phyloP scores from a whole-genome alignment of 2,329 filamentous ascomycete species.

The Fusarium compactum region DNA sequence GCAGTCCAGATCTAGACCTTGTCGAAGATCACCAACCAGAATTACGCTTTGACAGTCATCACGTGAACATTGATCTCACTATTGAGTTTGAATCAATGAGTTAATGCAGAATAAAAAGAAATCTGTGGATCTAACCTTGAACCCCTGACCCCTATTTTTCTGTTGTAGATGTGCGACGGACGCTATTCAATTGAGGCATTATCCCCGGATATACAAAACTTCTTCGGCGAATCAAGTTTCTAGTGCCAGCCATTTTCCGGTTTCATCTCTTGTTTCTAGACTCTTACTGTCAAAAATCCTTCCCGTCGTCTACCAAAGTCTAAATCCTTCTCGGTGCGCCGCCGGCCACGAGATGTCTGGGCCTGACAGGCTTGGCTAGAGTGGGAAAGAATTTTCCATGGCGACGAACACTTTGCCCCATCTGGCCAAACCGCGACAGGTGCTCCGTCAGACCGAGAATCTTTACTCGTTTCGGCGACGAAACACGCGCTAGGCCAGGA shows the following conservation, averaged over 20 bases:
- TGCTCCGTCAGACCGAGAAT: background rate
- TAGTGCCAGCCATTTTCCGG: background rate
- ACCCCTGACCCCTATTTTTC: background rate
- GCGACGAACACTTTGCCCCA: background rate
- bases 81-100: no score
- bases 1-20: background rate
- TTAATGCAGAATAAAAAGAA: background rate
- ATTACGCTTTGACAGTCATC: background rate
- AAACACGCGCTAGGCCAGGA: background rate
- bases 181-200: background rate
- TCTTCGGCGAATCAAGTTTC: background rate
- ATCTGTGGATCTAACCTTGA: no score
- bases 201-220: background rate
- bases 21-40: background rate
- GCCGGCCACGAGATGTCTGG: background rate
- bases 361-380: background rate
- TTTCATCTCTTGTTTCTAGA: background rate
- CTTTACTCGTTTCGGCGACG: background rate
- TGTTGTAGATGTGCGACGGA: background rate
- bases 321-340: background rate
- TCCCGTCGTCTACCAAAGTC: background rate
- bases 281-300: background rate
- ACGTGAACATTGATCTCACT: background rate
- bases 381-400: background rate
- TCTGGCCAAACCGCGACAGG: background rate